A percentile compares a stretch with the other conserved stretches of the same genome.
phyloP scores from a whole-genome alignment of 352 stramenopile species.

The Globisporangium cederbergense region DNA sequence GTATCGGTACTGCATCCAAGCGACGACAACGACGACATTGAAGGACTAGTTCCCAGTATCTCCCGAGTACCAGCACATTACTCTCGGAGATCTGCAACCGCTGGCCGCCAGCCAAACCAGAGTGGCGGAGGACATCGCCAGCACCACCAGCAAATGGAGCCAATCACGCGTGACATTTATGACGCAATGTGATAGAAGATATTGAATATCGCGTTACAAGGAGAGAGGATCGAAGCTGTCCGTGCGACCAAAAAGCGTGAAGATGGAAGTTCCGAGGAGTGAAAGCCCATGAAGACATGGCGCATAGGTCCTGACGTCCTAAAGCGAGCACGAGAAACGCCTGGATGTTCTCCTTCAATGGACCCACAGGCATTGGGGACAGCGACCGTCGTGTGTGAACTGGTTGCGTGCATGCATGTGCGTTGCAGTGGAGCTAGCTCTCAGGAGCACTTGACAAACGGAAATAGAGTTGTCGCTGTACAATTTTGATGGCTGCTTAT shows the following conservation, averaged over 20 bases:
- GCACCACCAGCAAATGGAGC: constrained; percentile 22
- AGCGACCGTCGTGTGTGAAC: neutral
- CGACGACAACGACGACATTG: constrained; percentile 34
- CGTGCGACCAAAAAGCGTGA: neutral
- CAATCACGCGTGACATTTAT: constrained; percentile 42
- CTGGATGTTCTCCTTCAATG: no score
- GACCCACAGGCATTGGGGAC: no score
- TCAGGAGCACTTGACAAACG: neutral
- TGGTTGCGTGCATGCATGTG: neutral
- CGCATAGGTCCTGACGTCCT: no score
- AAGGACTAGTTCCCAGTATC: constrained; percentile 35
- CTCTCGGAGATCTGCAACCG: constrained; percentile 12
- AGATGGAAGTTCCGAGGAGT: no score
- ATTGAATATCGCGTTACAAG: neutral
- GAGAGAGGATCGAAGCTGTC: neutral
- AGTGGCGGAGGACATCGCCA: neutral
- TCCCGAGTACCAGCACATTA: constrained; percentile 13
- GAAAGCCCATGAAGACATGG: no score
- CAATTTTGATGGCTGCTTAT: neutral
- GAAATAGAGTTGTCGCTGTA: neutral
- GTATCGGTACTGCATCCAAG: constrained; percentile 35
- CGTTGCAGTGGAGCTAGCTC: neutral
- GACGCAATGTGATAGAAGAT: constrained; percentile 16
- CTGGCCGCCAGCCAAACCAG: neutral
- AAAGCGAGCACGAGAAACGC: no score